Conservation (phyloP, 225 moss, liverwort and hornwort genomes). For the Pseudisothecium myosuroides region DNA sequence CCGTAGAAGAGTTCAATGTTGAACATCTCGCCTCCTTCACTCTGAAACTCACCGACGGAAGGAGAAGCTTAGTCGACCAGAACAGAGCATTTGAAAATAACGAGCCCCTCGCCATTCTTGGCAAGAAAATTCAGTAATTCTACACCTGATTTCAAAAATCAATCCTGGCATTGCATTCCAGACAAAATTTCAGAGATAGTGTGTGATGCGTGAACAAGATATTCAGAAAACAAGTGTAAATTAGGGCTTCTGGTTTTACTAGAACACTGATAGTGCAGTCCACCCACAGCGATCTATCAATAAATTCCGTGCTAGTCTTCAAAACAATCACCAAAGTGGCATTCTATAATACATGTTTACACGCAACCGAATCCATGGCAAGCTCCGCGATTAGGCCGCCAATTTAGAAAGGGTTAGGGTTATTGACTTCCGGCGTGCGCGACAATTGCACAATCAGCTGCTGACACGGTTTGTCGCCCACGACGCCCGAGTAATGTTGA, state of each 20-base stretch:
- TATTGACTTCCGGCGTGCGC: constrained; percentile 60
- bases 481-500: constrained; percentile 62
- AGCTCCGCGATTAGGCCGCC: background rate
- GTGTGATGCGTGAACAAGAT: too few relatives aligned
- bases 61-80: background rate
- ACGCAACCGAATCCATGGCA: background rate
- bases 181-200: background rate
- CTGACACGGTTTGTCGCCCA: constrained; percentile 68
- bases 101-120: background rate
- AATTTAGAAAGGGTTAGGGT: constrained; percentile 53
- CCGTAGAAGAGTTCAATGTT: background rate
- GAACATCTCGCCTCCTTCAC: background rate
- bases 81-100: background rate
- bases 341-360: background rate
- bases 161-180: background rate
- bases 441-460: constrained; percentile 75
- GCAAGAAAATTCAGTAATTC: background rate
- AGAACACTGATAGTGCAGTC: background rate
- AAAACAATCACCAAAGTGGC: background rate
- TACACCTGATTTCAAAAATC: background rate
- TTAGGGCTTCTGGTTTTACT: background rate
- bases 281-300: background rate
- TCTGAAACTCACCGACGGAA: background rate
- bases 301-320: background rate
- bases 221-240: background rate